Conservation (phyloP, 2,329 filamentous ascomycete species). For the Elsinoe fawcettii region DNA sequence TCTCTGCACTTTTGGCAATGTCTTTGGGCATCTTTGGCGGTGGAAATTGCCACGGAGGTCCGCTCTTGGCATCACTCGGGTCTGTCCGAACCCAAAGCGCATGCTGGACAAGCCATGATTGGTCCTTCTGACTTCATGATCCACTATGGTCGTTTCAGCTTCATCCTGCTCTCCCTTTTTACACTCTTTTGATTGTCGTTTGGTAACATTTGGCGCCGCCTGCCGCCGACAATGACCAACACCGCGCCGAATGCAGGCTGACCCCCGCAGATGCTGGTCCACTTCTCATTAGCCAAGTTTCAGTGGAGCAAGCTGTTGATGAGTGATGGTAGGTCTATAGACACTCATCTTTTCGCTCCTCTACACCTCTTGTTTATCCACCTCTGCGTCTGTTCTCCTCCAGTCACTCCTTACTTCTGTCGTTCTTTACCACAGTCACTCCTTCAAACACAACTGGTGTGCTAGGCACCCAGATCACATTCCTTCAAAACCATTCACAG, state of each 20-base stretch:
- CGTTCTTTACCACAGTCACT: conserved; percentile 3
- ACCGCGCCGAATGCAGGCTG: not conserved
- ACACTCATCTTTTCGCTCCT: not conserved
- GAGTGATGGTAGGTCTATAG: conserved; percentile 8
- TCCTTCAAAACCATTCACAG: conserved; percentile 1
- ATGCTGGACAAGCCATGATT: not conserved
- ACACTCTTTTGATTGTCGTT: not conserved
- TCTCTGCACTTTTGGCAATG: too few relatives aligned
- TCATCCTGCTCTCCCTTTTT: conserved; percentile 8
- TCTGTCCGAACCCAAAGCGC: conserved; percentile 1
- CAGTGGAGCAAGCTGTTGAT: not conserved
- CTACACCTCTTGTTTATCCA: conserved; percentile 4
- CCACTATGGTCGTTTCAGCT: conserved; percentile 4
- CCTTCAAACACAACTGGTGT: conserved; percentile 5
- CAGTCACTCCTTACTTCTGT: conserved; percentile 4
- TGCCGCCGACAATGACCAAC: not conserved
- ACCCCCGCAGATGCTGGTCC: conserved; percentile 1
- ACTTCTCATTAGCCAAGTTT: conserved; percentile 6
- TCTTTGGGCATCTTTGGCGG: not conserved
- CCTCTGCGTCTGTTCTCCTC: conserved; percentile 4
- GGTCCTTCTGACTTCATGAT: conserved; percentile 1
- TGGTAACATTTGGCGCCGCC: conserved; percentile 4
- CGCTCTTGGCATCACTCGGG: not conserved
- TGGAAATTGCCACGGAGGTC: conserved; percentile 9
- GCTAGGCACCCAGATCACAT: conserved; percentile 5